Evolutionary conservation across 495 filamentous ascomycete species (phyloP), one percentile per base, ranked within the genome.

Genomic region (Oidiodendron maius): DNA sequence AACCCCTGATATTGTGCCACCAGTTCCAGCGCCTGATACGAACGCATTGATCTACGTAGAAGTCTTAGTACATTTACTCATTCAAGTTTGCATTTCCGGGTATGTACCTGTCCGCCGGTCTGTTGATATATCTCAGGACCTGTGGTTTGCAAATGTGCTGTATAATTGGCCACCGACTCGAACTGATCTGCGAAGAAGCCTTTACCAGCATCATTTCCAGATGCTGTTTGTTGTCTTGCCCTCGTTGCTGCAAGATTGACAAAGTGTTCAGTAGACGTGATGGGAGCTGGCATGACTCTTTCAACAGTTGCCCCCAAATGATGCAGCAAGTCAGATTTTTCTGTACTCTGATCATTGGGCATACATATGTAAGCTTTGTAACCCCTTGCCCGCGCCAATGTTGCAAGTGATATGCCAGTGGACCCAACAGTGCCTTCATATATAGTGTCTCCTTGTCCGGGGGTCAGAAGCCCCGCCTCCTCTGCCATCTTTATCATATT

Each of bases 171-270:
- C 37, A 74, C 66, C 44, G 83, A 91, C 66, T 99, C 93, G 65
- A 99, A 99, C 61, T 99, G 93, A 62, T 99, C 86, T 0, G 90
- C 90, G 65, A 99, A 99, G 66, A 91, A 93, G 12, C 93, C 93
- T 17, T 66, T 62, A 61, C 69, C 70, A 9, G 51, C 58, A 44
- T 70, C 70, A 15, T 69, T 67, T 8, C 52, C 46, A 4, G 60
- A 62, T 0, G 61, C 59, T 0, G 82, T 74, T 60, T 96, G 93
- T 39, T 84, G 76, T 32, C 62, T 61, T 0, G 93, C 90, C 35
- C 87, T 80, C 18, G 69, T 69, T n/a, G 90, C 81, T 6, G 93
- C 94, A 1, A 86, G 72, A 66, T 99, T 99, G 58, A 99, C 93
- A 62, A 95, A 99, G 63, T 97, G 94, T 37, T 84, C 77, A 26